phyloP scores from a whole-genome alignment of 2,329 filamentous ascomycete genomes.

The Fusarium mexicanum region DNA sequence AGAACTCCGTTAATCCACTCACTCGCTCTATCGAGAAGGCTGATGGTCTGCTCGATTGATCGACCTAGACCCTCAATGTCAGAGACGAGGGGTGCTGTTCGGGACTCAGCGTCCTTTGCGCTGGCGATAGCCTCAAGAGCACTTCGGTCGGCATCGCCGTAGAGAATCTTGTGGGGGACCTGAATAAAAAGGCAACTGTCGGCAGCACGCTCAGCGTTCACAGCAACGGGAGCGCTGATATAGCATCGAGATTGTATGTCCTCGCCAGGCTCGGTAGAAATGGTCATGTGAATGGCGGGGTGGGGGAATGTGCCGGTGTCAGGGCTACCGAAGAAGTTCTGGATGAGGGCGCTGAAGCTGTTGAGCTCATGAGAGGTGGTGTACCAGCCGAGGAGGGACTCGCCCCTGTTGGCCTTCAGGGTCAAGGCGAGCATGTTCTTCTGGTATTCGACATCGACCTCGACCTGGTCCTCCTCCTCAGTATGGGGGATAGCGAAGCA shows the following conservation, averaged over 20 bases:
- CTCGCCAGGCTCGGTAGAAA: constrained; percentile 87
- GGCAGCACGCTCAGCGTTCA: constrained; percentile 92
- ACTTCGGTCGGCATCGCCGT: constrained; percentile 75
- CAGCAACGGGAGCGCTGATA: constrained; percentile 93
- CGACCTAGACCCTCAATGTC: constrained; percentile 91
- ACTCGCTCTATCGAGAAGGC: constrained; percentile 89
- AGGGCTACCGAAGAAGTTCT: constrained; percentile 98
- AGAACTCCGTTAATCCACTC: constrained; percentile 94
- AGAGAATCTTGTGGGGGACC: constrained; percentile 93
- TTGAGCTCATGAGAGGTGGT: constrained; percentile 96
- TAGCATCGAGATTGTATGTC: constrained; percentile 93
- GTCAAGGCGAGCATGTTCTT: constrained; percentile 98
- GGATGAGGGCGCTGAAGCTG: constrained; percentile 95
- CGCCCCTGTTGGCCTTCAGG: constrained; percentile 91
- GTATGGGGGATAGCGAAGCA: constrained; percentile 99
- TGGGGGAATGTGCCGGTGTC: constrained; percentile 97
- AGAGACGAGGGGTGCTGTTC: constrained; percentile 77
- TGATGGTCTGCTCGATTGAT: constrained; percentile 86
- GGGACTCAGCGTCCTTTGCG: constrained; percentile 81
- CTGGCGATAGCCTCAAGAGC: constrained; percentile 83
- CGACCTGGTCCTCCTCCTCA: constrained; percentile 97
- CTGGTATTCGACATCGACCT: constrained; percentile 99
- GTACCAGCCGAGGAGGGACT: constrained; percentile 97
- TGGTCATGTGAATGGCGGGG: constrained; percentile 96
- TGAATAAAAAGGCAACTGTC: constrained; percentile 98